Conservation (phyloP, 2,329 filamentous ascomycete genomes). For the Aureobasidium sp. region DNA sequence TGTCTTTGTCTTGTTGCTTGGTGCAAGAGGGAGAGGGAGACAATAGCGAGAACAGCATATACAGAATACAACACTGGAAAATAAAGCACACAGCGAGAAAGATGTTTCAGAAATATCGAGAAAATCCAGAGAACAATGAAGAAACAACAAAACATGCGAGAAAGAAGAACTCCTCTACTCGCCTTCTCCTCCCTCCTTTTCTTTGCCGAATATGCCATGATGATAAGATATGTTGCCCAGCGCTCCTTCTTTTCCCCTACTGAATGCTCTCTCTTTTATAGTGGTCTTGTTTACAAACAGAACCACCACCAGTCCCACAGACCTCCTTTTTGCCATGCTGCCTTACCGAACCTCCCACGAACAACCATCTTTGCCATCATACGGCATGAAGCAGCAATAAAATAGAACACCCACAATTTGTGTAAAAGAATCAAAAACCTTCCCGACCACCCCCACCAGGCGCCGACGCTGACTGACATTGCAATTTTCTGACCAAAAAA, state of each 20-base stretch:
- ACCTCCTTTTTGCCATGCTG: not conserved
- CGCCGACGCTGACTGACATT: constrained; percentile 16
- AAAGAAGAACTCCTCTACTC: constrained; percentile 2
- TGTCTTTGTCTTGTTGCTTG: not conserved
- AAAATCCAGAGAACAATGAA: not conserved
- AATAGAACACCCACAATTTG: constrained; percentile 8
- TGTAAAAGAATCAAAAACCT: constrained; percentile 12
- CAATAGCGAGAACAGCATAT: not conserved
- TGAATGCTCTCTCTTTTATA: not conserved
- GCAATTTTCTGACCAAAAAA: constrained; percentile 13
- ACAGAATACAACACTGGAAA: not conserved
- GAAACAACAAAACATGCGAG: not conserved
- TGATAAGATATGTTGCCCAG: not conserved
- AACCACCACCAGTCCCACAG: not conserved
- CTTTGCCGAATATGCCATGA: constrained; percentile 1
- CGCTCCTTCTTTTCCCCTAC: not conserved
- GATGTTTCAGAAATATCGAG: not conserved
- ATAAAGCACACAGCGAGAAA: not conserved
- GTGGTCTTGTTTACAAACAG: not conserved
- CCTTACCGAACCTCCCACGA: constrained; percentile 1
- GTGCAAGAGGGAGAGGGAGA: not conserved
- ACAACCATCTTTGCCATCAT: constrained; percentile 2
- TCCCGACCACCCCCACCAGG: constrained; percentile 13
- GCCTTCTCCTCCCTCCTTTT: not conserved
- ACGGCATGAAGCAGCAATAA: not conserved